phyloP scores from a whole-genome alignment of 108 stramenopile species.

The Nannochloropsis gaditana region DNA sequence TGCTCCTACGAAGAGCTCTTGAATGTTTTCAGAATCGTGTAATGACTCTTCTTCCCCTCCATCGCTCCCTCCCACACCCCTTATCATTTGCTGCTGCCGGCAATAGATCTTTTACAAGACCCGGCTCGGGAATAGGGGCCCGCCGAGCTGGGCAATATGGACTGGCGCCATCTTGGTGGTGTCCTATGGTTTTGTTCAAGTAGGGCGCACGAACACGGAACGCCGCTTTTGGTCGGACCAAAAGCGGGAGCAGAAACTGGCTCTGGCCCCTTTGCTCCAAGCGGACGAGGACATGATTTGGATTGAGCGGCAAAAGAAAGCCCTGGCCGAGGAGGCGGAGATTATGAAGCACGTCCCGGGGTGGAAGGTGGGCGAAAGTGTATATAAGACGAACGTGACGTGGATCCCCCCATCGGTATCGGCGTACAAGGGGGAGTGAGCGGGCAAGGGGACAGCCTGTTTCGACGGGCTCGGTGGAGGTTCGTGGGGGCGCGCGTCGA shows the following conservation, averaged over 20 bases:
- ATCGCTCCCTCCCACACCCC: no score
- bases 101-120: background rate
- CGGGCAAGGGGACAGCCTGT: no score
- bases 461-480: no score
- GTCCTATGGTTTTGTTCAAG: slow-evolving; percentile 1
- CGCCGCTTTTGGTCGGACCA: background rate
- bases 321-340: background rate
- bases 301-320: background rate
- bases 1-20: no score
- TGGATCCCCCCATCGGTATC: slow-evolving; percentile 10
- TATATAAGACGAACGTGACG: slow-evolving; percentile 9
- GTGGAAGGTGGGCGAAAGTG: slow-evolving; percentile 1
- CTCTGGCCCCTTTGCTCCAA: slow-evolving; percentile 8
- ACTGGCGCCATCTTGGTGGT: slow-evolving; percentile 3
- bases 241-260: background rate
- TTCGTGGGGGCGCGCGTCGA: no score
- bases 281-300: background rate
- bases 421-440: background rate
- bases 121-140: background rate
- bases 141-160: slow-evolving; percentile 19
- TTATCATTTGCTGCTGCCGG: no score
- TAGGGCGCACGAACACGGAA: slow-evolving; percentile 6
- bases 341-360: slow-evolving; percentile 3
- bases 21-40: no score
- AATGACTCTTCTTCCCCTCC: no score